Base-by-base conservation (phyloP, 371 early-diverging fungal species). In the Mucor indicus region DNA sequence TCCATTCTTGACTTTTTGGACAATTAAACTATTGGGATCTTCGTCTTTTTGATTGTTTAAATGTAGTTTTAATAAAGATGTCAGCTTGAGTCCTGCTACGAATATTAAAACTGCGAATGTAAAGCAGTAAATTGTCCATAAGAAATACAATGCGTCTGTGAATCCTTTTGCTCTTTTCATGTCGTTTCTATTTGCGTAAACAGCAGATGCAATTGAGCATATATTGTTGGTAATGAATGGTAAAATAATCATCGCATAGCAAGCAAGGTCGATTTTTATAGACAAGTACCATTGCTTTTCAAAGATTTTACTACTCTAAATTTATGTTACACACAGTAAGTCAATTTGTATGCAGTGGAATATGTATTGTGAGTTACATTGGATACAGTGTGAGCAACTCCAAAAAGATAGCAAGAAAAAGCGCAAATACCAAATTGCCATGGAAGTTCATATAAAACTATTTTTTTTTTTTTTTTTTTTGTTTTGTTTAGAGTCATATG, bases 341-440 rank as follows among this genome's bases (percentile, higher is more conserved):
- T n/a, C n/a, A n/a, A n/a, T n/a, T n/a, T n/a, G n/a, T n/a, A n/a
- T n/a, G n/a, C n/a, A n/a, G n/a, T n/a, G n/a, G n/a, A n/a, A n/a
- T n/a, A n/a, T n/a, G n/a, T n/a, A n/a, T n/a, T n/a, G n/a, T n/a
- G n/a, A n/a, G n/a, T n/a, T 67, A 68, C 72, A 56, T 63, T 59
- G 10, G 55, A 55, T 4, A 72, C 62, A 1, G 65, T 68, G 20
- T 65, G 68, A 3, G 66, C 65, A 49, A 72, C 63, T 15, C 72
- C 72, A 62, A 65, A 72, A 0, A 72, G 49, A 38, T 72, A 72
- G 21, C 65, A 57, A 5, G 65, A 22, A 20, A 72, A 58, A 1
- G 66, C 64, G 16, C 50, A 53, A 7, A 67, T 20, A 30, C 68
- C 68, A 47, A 65, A 62, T 49, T 67, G 67, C 72, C 72, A 72